These are phyloP conservation scores for Cladosporium sp. DNA, from an alignment of 2,329 filamentous ascomycete species.

Conservation along the genomic window DNA sequence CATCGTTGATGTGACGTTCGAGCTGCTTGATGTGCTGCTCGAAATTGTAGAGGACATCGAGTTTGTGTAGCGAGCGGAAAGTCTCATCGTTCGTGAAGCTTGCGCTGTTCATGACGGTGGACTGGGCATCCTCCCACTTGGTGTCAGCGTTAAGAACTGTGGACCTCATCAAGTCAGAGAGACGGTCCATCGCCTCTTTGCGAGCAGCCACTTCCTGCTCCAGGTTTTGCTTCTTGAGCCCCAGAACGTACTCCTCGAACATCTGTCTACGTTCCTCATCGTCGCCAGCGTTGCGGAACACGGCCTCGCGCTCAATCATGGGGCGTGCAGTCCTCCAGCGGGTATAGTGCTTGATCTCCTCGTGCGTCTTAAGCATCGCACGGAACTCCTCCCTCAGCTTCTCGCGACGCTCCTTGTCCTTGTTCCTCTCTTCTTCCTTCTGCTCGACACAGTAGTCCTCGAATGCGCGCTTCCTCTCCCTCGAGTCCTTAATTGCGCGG, in stretches of 20 bases:
- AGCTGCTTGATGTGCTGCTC: slow-evolving; percentile 92
- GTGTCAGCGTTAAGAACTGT: slow-evolving; percentile 90
- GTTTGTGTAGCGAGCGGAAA: slow-evolving; percentile 81
- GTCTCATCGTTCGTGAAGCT: slow-evolving; percentile 79
- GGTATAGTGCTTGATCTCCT: slow-evolving; percentile 95
- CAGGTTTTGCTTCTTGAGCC: slow-evolving; percentile 76
- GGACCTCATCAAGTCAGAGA: slow-evolving; percentile 74
- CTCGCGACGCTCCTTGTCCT: slow-evolving; percentile 85
- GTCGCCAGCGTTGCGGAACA: slow-evolving; percentile 86
- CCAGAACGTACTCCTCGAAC: slow-evolving; percentile 88
- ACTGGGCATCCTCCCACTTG: slow-evolving; percentile 87
- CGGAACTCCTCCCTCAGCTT: slow-evolving; percentile 93
- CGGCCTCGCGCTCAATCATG: slow-evolving; percentile 92
- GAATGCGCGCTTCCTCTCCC: slow-evolving; percentile 85
- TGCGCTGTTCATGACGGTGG: slow-evolving; percentile 73
- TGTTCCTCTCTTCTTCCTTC: slow-evolving; percentile 88
- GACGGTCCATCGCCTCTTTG: slow-evolving; percentile 80
- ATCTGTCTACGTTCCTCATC: slow-evolving; percentile 85
- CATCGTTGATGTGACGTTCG: slow-evolving; percentile 88
- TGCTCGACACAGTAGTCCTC: slow-evolving; percentile 93
- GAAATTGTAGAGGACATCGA: slow-evolving; percentile 89
- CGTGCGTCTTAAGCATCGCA: slow-evolving; percentile 92
- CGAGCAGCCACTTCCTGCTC: slow-evolving; percentile 72
- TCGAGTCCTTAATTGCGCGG: slow-evolving; percentile 87
- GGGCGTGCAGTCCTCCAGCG: slow-evolving; percentile 94